phyloP scores from a whole-genome alignment of 495 filamentous ascomycete genomes.

The Neurospora sp. region DNA sequence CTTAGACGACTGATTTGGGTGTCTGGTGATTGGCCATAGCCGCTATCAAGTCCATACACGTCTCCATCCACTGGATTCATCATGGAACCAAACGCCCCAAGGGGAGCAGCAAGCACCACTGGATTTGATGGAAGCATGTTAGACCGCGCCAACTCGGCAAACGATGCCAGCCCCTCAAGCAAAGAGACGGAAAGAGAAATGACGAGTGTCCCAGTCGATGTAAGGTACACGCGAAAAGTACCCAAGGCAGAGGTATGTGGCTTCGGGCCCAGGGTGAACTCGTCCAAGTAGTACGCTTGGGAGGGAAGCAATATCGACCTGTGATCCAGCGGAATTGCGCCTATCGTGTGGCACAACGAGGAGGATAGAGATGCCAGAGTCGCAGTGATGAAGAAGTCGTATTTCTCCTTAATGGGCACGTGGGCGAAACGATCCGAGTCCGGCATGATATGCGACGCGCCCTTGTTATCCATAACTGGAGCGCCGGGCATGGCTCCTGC shows the following conservation, averaged over 20 bases:
- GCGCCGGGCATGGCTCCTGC: not conserved
- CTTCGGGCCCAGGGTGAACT: conserved; percentile 12
- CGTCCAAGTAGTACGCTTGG: conserved; percentile 9
- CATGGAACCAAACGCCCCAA: conserved; percentile 36
- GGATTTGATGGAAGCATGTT: conserved; percentile 25
- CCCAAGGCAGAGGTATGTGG: conserved; percentile 26
- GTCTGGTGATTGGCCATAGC: conserved; percentile 36
- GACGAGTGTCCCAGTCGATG: conserved; percentile 36
- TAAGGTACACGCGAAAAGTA: conserved; percentile 38
- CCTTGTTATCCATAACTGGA: conserved; percentile 22
- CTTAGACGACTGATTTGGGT: conserved; percentile 30
- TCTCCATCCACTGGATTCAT: conserved; percentile 21
- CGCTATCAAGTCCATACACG: conserved; percentile 12
- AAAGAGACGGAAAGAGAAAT: conserved; percentile 32
- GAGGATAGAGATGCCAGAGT: conserved; percentile 33
- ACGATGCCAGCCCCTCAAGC: conserved; percentile 26
- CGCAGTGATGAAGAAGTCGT: conserved; percentile 37
- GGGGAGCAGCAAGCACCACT: conserved; percentile 33
- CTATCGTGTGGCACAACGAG: conserved; percentile 28
- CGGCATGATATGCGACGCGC: conserved; percentile 2
- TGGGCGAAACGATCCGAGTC: conserved; percentile 20
- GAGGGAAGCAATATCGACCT: conserved; percentile 30
- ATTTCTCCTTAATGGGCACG: conserved; percentile 23
- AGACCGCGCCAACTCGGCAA: conserved; percentile 26
- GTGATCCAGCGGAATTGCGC: conserved; percentile 34